Evolutionary conservation across 78 protist genomes (phyloP), one percentile per base, ranked within the genome.

Genomic region (Parvularia atlantis): DNA sequence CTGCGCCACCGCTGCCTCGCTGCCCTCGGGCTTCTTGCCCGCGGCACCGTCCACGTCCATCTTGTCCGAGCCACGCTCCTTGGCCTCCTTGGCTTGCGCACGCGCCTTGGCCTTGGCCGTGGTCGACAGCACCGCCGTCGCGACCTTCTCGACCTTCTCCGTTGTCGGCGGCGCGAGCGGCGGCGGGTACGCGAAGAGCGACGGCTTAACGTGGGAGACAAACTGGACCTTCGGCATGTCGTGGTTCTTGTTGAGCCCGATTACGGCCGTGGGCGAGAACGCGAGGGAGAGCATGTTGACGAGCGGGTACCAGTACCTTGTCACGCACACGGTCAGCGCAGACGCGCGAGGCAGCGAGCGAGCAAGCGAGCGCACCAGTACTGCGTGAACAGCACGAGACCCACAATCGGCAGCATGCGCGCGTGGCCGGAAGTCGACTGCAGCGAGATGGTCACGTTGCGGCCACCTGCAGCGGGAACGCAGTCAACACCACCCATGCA

Each of bases 251-350:
- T 94, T 90, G 52, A 95, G 71, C 62, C 90, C 95, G 28, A 93
- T 90, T 54, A 92, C 54, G 36, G 92, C 77, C 39, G 99, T 97
- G 22, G 99, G 99, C 26, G 85, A 60, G 68, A 96, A 79, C 4
- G 99, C 90, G 35, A 96, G 71, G 24, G 92, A 64, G 44, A 95
- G 5, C 56, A 94, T 89, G 73, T 87, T 88, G 28, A 89, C 56
- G 75, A 88, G 70, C 61, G 99, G 98, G 78, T 84, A 88, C 99
- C 99, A 97, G 79, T 77, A 92, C n/a, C n/a, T n/a, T n/a, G n/a
- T n/a, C 98, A 97, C 94, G 80, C 75, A 91, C 71, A 94, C 96
- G n/a, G 70, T 40, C 90, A 94, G 93, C 39, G 91, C 68, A 19
- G 89, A 91, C 72, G 89, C 26, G 43, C 97, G 97, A 19, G 87